phyloP scores from a whole-genome alignment of 2,329 filamentous ascomycete species.

The Trichophyton simii region DNA sequence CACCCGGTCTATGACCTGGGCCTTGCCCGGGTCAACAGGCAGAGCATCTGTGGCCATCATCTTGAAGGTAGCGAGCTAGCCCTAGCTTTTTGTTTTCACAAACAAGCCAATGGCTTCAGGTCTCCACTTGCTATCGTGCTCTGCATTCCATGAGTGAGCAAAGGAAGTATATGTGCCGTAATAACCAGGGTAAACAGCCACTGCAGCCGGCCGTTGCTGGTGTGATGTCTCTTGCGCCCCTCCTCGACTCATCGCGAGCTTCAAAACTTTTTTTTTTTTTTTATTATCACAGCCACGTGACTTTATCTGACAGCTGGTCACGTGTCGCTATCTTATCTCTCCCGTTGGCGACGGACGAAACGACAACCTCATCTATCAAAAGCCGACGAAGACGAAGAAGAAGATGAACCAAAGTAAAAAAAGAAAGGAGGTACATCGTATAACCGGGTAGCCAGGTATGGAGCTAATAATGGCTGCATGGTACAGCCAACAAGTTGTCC shows the following conservation, averaged over 20 bases:
- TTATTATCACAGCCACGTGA: neutral
- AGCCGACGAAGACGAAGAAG: neutral
- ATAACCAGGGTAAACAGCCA: too few species aligned
- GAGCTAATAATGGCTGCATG: neutral
- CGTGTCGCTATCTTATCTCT: neutral
- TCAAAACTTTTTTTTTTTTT: neutral
- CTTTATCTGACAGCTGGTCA: neutral
- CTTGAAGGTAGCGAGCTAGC: conserved; percentile 7
- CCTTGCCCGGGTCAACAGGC: conserved; percentile 49
- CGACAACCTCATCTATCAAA: neutral
- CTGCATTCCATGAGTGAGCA: neutral
- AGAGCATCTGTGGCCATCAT: conserved; percentile 32
- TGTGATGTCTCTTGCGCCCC: neutral
- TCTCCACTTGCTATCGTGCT: neutral
- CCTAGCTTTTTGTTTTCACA: neutral
- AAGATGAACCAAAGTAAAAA: neutral
- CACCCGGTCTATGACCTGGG: conserved; percentile 76
- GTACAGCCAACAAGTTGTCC: neutral
- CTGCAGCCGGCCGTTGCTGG: too few species aligned
- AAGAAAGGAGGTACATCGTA: neutral
- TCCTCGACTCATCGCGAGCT: conserved; percentile 1
- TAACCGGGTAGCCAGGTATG: neutral
- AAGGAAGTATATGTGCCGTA: neutral
- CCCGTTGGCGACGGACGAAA: neutral
- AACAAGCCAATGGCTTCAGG: neutral